Percentiles rank a stretch among this genome's conserved stretches.
Evolutionary conservation across 2,329 filamentous ascomycete genomes (phyloP).

Genomic region (Talaromyces amestolkiae): DNA sequence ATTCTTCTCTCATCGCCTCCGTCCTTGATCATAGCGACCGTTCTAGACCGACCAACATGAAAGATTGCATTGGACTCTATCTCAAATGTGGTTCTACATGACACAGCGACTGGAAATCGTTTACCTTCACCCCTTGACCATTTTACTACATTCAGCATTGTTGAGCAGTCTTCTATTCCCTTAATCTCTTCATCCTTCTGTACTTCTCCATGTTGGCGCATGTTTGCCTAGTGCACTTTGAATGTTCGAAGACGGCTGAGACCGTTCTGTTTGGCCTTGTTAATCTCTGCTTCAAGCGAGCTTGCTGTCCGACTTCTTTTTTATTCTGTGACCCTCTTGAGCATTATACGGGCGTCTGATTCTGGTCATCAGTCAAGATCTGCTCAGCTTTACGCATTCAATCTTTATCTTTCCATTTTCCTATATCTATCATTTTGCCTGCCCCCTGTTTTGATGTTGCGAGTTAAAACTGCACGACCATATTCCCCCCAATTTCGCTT

Average conservation of each 20-base stretch:
- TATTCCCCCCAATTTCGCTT: slow-evolving; percentile 16
- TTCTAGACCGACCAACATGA: slow-evolving; percentile 18
- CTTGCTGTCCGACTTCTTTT: slow-evolving; percentile 22
- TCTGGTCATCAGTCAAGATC: slow-evolving; percentile 33
- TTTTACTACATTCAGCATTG: slow-evolving; percentile 17
- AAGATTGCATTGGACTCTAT: slow-evolving; percentile 7
- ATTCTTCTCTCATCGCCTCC: slow-evolving; percentile 9
- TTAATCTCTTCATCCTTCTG: not conserved
- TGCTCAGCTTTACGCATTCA: slow-evolving; percentile 29
- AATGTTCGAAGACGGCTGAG: slow-evolving; percentile 18
- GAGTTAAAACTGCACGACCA: slow-evolving; percentile 14
- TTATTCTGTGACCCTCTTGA: slow-evolving; percentile 20
- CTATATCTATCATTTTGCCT: slow-evolving; percentile 12
- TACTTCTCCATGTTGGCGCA: slow-evolving; percentile 15
- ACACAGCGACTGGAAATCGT: slow-evolving; percentile 12
- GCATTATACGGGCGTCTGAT: slow-evolving; percentile 41
- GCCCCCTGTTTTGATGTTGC: slow-evolving; percentile 15
- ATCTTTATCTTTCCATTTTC: slow-evolving; percentile 13
- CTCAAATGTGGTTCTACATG: slow-evolving; percentile 11
- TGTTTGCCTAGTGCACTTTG: slow-evolving; percentile 12
- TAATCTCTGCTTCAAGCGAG: slow-evolving; percentile 29
- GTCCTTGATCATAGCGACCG: slow-evolving; percentile 13
- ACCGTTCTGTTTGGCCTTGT: slow-evolving; percentile 16
- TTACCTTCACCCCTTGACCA: not conserved
- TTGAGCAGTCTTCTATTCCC: slow-evolving; percentile 17